phyloP scores from a whole-genome alignment of 2,329 filamentous ascomycete species.

The Paracoccidioides lutzii region DNA sequence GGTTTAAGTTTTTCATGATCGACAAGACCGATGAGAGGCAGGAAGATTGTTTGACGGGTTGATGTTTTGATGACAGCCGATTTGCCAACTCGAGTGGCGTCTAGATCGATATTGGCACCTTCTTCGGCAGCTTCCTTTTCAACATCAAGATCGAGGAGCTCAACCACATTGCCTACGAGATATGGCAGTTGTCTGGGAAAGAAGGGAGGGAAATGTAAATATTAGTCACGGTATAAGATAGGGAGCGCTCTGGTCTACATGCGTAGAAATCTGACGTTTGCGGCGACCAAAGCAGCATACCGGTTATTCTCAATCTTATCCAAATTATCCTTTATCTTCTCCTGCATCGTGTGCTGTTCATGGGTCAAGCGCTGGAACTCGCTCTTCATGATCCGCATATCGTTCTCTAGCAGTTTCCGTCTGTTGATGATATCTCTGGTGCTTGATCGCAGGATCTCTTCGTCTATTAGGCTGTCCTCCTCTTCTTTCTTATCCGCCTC shows the following conservation, averaged over 20 bases:
- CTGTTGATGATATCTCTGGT: constrained; percentile 91
- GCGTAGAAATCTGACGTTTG: neutral
- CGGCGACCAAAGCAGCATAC: constrained; percentile 38
- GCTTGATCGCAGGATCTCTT: constrained; percentile 83
- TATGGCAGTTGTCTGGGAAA: constrained; percentile 84
- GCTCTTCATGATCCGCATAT: constrained; percentile 96
- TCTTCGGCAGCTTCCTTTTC: constrained; percentile 93
- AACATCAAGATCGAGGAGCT: constrained; percentile 91
- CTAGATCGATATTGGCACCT: constrained; percentile 95
- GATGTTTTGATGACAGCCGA: constrained; percentile 99
- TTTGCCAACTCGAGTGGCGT: constrained; percentile 92
- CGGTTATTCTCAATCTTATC: constrained; percentile 99
- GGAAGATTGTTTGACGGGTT: constrained; percentile 94
- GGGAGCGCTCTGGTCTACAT: constrained; percentile 3
- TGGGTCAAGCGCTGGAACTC: constrained; percentile 88
- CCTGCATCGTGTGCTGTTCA: constrained; percentile 89
- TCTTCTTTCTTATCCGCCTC: constrained; percentile 66
- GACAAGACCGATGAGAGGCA: constrained; percentile 91
- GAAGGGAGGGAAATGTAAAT: neutral
- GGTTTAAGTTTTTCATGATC: constrained; percentile 93
- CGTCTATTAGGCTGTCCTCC: constrained; percentile 74
- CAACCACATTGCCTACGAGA: constrained; percentile 94
- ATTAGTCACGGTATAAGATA: constrained; percentile 8
- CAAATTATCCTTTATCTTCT: constrained; percentile 98
- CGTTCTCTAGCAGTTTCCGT: constrained; percentile 87